phyloP scores from a whole-genome alignment of 768 basidiomycete species.

The Boletus sp. region DNA sequence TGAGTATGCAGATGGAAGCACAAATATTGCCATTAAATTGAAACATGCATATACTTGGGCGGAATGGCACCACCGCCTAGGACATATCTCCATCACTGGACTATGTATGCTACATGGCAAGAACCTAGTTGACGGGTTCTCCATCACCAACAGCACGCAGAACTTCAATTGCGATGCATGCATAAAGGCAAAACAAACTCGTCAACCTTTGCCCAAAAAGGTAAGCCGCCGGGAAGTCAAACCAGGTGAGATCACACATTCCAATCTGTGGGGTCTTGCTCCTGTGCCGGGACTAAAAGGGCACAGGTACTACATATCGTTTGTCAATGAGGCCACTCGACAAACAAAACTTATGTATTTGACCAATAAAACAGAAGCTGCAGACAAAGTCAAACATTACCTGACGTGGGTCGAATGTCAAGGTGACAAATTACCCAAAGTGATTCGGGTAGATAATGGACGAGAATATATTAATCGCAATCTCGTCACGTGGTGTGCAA shows the following conservation, averaged over 20 bases:
- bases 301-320: neutral
- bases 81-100: neutral
- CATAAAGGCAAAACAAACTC: neutral
- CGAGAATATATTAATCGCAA: slow-evolving; percentile 29
- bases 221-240: rapidly evolving
- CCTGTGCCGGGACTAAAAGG: rapidly evolving
- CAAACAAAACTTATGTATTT: no score
- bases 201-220: neutral
- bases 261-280: slow-evolving; percentile 4
- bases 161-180: slow-evolving; percentile 4
- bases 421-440: neutral
- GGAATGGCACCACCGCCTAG: neutral
- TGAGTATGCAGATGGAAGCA: neutral
- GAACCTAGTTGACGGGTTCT: neutral
- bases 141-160: neutral
- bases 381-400: no score
- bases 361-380: no score
- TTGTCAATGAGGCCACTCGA: no score
- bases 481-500: slow-evolving; percentile 19
- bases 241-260: neutral
- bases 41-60: neutral
- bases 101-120: neutral
- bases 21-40: neutral
- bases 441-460: slow-evolving; percentile 30
- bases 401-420: no score